Base-by-base conservation (phyloP, 2,329 filamentous ascomycete genomes). In the Bisporella sp. region DNA sequence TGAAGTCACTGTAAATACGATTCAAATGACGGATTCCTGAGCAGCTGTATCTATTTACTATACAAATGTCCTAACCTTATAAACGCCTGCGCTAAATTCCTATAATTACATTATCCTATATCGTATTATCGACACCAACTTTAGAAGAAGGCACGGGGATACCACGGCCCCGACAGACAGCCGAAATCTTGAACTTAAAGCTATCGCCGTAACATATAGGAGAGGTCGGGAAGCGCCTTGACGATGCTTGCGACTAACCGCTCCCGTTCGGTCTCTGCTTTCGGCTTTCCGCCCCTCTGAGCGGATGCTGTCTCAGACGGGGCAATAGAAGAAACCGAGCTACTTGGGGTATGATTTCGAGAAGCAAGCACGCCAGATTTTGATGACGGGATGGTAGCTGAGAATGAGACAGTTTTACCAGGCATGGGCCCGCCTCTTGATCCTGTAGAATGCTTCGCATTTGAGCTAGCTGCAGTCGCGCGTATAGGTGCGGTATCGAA, bases 121-220 rank as follows among this genome's bases (percentile, higher is more conserved):
- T 21, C 21, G 21, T 21, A 21, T 21, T 21, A 21, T 21, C 21
- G 21, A 21, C 21, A 21, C 21, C 21, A 21, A 21, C 21, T 21
- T 3, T 21, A 21, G 21, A 21, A 21, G 21, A 21, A 21, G 21
- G 21, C 21, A 2, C 21, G 21, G 21, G 21, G 21, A 21, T 21
- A 21, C 21, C 21, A 21, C 2, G 21, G 21, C 21, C 21, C 21
- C 3, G 21, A 21, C 21, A 21, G 21, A 21, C 21, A 21, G 21
- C 21, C 21, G 21, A 21, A 21, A 21, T 21, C 21, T 21, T 21
- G 21, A 46, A 35, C 13, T 28, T 32, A 13, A 12, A 6, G n/a
- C 45, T 59, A 64, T 42, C 57, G 56, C 31, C 54, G 57, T 11
- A 68, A 50, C 66, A 69, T 69, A 55, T 68, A 69, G 9, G 60